These are phyloP conservation scores for Naematelia aurantialba DNA, from an alignment of 768 basidiomycete genomes.

Conservation along the genomic window DNA sequence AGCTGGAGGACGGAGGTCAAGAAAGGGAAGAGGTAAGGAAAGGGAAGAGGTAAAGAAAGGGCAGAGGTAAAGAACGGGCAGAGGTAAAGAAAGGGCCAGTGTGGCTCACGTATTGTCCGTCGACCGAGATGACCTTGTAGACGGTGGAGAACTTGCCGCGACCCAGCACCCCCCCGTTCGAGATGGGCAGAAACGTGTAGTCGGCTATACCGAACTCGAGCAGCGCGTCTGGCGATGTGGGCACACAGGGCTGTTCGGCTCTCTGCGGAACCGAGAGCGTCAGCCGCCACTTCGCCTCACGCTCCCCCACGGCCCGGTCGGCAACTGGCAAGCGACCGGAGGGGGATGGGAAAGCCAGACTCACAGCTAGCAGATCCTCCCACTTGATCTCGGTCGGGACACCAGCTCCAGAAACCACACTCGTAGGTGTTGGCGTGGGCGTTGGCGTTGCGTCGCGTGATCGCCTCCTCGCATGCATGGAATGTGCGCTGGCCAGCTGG, in stretches of 20 bases:
- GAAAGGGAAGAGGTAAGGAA: neutral
- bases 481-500: neutral
- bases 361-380: neutral
- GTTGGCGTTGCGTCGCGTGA: conserved; percentile 1
- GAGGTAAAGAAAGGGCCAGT: neutral
- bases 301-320: too few relatives aligned
- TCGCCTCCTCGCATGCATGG: neutral
- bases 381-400: conserved; percentile 3
- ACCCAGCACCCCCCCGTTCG: conserved; percentile 43
- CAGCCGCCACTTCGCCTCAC: too few relatives aligned
- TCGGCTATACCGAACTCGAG: conserved; percentile 49
- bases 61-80: neutral
- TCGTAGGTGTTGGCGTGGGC: neutral
- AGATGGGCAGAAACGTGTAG: conserved; percentile 44
- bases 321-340: too few relatives aligned
- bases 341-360: too few relatives aligned
- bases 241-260: conserved; percentile 15
- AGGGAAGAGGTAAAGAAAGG: neutral
- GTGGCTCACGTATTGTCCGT: conserved; percentile 45
- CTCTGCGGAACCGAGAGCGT: too few relatives aligned
- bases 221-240: conserved; percentile 46
- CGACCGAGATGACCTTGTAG: conserved; percentile 47
- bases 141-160: conserved; percentile 54
- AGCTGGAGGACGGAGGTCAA: neutral
- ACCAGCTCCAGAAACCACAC: too few relatives aligned